These are phyloP conservation scores for Aspergillus persii DNA, from an alignment of 2,329 filamentous ascomycete genomes.

Conservation along the genomic window DNA sequence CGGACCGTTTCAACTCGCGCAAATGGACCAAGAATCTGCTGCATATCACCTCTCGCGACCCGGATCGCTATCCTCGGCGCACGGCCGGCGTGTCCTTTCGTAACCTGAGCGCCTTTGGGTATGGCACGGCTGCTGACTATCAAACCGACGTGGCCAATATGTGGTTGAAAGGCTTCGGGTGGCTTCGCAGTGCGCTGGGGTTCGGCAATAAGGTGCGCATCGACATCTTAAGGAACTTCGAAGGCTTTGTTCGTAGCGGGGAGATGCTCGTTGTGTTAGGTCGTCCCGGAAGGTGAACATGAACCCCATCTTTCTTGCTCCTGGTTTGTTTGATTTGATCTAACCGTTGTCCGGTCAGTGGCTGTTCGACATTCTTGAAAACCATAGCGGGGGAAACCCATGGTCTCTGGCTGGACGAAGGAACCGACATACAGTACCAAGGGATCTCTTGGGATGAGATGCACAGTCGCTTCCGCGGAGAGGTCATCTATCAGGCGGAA, in stretches of 20 bases:
- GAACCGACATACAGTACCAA: slow-evolving; percentile 78
- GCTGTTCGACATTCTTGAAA: slow-evolving; percentile 80
- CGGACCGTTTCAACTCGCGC: slow-evolving; percentile 41
- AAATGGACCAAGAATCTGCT: slow-evolving; percentile 46
- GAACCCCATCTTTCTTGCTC: background rate
- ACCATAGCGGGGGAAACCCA: slow-evolving; percentile 80
- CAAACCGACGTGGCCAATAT: slow-evolving; percentile 46
- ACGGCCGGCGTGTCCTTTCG: slow-evolving; percentile 44
- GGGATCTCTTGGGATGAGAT: slow-evolving; percentile 64
- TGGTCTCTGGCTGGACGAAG: slow-evolving; percentile 69
- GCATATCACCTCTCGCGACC: slow-evolving; percentile 30
- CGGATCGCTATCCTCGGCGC: slow-evolving; percentile 31
- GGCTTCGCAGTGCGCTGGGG: slow-evolving; percentile 28
- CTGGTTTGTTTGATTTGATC: background rate
- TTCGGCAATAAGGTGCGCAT: slow-evolving; percentile 43
- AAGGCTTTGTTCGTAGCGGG: slow-evolving; percentile 58
- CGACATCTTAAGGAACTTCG: slow-evolving; percentile 61
- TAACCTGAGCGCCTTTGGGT: slow-evolving; percentile 46
- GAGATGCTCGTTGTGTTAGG: slow-evolving; percentile 58
- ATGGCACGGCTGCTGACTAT: slow-evolving; percentile 43
- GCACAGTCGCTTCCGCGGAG: slow-evolving; percentile 74
- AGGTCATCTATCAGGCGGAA: slow-evolving; percentile 82
- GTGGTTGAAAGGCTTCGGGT: slow-evolving; percentile 35
- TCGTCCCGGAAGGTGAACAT: slow-evolving; percentile 41
- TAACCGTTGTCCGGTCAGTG: slow-evolving; percentile 23